phyloP scores from a whole-genome alignment of 108 stramenopile genomes.

The Cyclotella sp. region DNA sequence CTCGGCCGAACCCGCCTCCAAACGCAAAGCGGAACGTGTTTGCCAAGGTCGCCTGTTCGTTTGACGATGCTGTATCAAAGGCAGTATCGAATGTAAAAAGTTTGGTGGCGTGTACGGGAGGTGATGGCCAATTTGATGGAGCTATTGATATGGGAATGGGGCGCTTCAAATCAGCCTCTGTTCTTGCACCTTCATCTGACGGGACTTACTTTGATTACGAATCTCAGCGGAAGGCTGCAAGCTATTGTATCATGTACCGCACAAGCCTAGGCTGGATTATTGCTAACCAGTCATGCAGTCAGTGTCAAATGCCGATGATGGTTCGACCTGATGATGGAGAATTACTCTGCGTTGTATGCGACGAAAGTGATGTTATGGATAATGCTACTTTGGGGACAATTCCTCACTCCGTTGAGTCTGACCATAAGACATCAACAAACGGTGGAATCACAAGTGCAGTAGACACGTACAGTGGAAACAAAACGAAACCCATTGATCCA shows the following conservation, averaged over 20 bases:
- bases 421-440: background rate
- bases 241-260: conserved; percentile 19
- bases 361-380: background rate
- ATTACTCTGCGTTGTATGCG: conserved; percentile 20
- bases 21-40: conserved; percentile 14
- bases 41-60: conserved; percentile 15
- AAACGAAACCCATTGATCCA: conserved; percentile 1
- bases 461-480: background rate
- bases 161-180: conserved; percentile 10
- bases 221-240: conserved; percentile 7
- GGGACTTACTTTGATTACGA: conserved; percentile 2
- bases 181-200: background rate
- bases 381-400: conserved; percentile 13
- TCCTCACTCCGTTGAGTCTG: background rate
- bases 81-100: conserved; percentile 4
- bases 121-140: background rate
- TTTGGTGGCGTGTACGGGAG: conserved; percentile 13
- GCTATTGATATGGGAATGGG: background rate
- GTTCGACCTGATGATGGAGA: conserved; percentile 3
- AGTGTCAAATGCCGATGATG: conserved; percentile 34
- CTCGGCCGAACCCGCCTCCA: no score
- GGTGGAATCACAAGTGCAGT: no score
- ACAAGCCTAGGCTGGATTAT: conserved; percentile 19
- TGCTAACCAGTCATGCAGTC: conserved; percentile 10
- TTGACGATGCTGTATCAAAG: conserved; percentile 34